Evolutionary conservation across 495 filamentous ascomycete species (phyloP).

Genomic region (Daldinia bambusicola): DNA sequence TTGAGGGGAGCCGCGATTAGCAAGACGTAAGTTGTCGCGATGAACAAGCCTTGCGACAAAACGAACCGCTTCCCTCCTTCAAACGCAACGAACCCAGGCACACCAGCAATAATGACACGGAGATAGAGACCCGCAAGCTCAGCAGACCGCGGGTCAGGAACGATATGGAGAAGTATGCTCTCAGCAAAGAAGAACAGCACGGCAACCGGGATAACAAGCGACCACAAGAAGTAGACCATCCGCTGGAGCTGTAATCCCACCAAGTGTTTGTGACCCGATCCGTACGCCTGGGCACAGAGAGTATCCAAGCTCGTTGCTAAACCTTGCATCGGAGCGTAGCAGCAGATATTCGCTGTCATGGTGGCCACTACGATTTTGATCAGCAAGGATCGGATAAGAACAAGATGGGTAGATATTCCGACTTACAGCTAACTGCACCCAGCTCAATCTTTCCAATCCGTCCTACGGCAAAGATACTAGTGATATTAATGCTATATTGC

Average conservation of each 20-base stretch:
- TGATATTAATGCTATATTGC: constrained; percentile 76
- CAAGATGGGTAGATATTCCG: no score
- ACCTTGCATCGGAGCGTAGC: constrained; percentile 76
- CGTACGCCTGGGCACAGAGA: constrained; percentile 79
- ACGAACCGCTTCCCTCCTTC: constrained; percentile 77
- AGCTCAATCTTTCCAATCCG: constrained; percentile 70
- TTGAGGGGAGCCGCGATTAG: constrained; percentile 74
- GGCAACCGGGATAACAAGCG: constrained; percentile 70
- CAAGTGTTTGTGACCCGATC: constrained; percentile 71
- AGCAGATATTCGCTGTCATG: constrained; percentile 80
- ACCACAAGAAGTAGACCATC: constrained; percentile 73
- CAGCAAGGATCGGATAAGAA: constrained; percentile 9
- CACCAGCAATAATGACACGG: constrained; percentile 69
- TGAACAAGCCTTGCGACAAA: constrained; percentile 77
- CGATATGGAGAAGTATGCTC: constrained; percentile 64
- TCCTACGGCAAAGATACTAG: constrained; percentile 74
- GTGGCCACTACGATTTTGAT: constrained; percentile 59
- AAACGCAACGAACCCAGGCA: constrained; percentile 74
- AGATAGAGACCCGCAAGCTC: constrained; percentile 74
- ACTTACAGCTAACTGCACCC: constrained; percentile 67
- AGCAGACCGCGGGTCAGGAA: constrained; percentile 71
- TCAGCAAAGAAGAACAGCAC: constrained; percentile 68
- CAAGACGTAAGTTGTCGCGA: constrained; percentile 72
- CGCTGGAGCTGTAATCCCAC: constrained; percentile 78
- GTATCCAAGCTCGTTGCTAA: constrained; percentile 77